These are phyloP conservation scores for Crataegus laevigata DNA, from an alignment of 306 rosid genomes.

Conservation along the genomic window DNA sequence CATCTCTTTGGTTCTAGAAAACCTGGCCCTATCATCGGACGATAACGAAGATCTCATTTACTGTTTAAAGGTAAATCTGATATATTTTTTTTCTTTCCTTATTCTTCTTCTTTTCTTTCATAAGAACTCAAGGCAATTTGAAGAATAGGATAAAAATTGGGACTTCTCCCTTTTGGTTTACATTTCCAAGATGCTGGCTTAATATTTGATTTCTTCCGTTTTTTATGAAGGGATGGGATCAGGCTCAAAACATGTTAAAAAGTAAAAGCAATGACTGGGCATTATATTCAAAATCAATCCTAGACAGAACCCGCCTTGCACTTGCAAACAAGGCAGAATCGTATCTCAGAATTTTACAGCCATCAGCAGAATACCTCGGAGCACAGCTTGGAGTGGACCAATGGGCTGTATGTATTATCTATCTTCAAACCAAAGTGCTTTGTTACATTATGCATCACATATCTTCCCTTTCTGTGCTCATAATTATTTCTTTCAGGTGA, in stretches of 20 bases:
- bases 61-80: constrained; percentile 71
- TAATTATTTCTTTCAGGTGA: constrained; percentile 54
- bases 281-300: constrained; percentile 80
- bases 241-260: constrained; percentile 57
- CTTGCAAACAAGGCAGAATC: constrained; percentile 81
- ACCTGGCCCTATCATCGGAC: constrained; percentile 79
- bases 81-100: neutral
- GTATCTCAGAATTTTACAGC: constrained; percentile 74
- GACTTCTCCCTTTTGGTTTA: neutral
- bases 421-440: neutral
- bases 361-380: constrained; percentile 96
- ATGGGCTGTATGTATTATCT: constrained; percentile 65
- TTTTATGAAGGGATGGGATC: constrained; percentile 79
- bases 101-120: neutral
- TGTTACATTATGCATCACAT: neutral
- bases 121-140: neutral
- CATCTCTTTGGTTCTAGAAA: constrained; percentile 72
- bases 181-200: neutral
- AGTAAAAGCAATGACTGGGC: constrained; percentile 70
- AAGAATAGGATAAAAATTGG: neutral
- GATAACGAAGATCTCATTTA: constrained; percentile 81
- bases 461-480: constrained; percentile 25
- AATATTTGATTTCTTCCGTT: constrained; percentile 16
- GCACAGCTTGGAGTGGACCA: constrained; percentile 79
- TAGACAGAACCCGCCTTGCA: constrained; percentile 94